Conservation (phyloP, 148 eudicot species). For the Vaccinium vitisidaea region DNA sequence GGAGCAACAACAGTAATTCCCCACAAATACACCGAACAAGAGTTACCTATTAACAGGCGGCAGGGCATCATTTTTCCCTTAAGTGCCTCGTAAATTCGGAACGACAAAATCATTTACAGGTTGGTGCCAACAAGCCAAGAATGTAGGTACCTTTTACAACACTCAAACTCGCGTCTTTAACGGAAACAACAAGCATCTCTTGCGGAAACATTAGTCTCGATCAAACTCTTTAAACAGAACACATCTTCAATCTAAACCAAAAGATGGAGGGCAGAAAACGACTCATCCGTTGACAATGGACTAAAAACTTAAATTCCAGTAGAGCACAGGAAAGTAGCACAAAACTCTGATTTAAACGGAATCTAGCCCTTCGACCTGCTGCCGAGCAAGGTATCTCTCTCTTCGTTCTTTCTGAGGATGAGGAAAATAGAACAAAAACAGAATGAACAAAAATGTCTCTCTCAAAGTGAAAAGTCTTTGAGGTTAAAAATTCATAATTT, state of each 20-base stretch:
- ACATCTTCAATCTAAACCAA: conserved; percentile 13
- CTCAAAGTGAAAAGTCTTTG: neutral
- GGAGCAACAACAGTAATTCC: neutral
- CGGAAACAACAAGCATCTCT: neutral
- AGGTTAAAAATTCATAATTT: neutral
- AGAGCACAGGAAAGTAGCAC: conserved; percentile 9
- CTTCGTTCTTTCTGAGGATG: conserved; percentile 80
- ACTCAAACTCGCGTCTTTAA: conserved; percentile 12
- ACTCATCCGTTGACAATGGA: neutral
- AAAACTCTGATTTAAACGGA: conserved; percentile 40
- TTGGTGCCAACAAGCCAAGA: neutral
- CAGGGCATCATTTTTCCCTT: neutral
- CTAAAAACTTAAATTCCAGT: neutral
- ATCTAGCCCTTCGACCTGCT: conserved; percentile 79
- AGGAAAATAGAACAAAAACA: neutral
- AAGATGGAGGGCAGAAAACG: conserved; percentile 1
- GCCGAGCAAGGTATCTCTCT: conserved; percentile 88
- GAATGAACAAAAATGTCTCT: neutral
- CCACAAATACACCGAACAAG: neutral
- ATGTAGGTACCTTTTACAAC: conserved; percentile 10
- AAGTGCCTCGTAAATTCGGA: neutral
- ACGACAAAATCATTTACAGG: conserved; percentile 21
- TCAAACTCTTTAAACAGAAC: conserved; percentile 15
- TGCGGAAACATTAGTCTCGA: neutral
- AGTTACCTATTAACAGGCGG: neutral